These are phyloP conservation scores for Spirogloea muscicola DNA, from an alignment of 139 green algal genomes.

Conservation along the genomic window DNA sequence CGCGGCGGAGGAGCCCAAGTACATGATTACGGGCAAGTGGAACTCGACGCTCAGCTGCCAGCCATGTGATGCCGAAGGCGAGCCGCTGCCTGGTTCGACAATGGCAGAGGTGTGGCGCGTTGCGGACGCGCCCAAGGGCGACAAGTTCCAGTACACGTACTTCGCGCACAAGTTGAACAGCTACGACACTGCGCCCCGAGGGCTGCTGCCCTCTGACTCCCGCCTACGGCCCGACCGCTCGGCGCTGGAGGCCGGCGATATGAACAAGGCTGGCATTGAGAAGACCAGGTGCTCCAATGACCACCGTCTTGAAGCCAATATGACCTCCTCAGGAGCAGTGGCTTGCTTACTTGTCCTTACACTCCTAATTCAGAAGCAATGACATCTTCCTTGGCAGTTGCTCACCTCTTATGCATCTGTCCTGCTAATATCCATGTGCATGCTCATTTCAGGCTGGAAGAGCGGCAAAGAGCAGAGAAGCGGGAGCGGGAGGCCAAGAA, in stretches of 20 bases:
- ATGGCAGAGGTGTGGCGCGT: constrained; percentile 67
- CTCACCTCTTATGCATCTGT: not conserved
- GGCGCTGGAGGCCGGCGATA: constrained; percentile 56
- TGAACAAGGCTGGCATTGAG: constrained; percentile 28
- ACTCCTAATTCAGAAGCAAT: not conserved
- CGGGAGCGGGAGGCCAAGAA: constrained; percentile 17
- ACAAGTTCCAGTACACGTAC: constrained; percentile 85
- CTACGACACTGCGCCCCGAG: constrained; percentile 52
- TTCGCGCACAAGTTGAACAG: constrained; percentile 82
- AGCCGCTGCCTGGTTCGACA: constrained; percentile 47
- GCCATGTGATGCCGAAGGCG: constrained; percentile 68
- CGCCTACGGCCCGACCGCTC: constrained; percentile 62
- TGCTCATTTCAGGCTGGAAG: constrained; percentile 30
- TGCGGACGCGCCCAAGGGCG: constrained; percentile 63
- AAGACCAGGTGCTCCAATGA: constrained; percentile 29
- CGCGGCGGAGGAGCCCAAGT: constrained; percentile 64
- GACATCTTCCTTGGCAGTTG: not conserved
- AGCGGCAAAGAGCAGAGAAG: constrained; percentile 40
- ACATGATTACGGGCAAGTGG: constrained; percentile 78
- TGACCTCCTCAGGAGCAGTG: not conserved
- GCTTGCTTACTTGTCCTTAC: not conserved
- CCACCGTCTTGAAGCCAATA: not conserved
- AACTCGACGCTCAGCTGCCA: constrained; percentile 68
- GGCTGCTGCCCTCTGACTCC: constrained; percentile 73
- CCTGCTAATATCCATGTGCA: not conserved